These are phyloP conservation scores for Plasmodium coatneyi DNA, from an alignment of 169 alveolate genomes.

Conservation along the genomic window DNA sequence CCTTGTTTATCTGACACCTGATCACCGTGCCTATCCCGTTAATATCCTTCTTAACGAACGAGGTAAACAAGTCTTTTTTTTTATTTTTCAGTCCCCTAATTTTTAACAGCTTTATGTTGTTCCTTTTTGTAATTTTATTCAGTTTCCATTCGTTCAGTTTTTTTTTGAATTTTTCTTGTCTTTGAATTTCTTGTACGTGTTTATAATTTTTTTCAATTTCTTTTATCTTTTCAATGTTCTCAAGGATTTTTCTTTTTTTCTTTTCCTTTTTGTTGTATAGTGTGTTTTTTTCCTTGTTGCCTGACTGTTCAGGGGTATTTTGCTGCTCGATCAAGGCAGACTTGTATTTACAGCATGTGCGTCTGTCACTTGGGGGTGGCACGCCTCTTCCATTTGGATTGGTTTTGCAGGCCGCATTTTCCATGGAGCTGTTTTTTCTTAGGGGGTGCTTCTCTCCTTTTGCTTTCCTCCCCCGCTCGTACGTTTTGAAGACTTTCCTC, in stretches of 20 bases:
- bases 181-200: conserved; percentile 26
- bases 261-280: background rate
- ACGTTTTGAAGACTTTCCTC: background rate
- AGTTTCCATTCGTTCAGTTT: conserved; percentile 15
- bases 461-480: background rate
- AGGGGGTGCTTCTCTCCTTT: background rate
- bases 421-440: background rate
- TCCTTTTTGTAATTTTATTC: conserved; percentile 45
- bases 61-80: background rate
- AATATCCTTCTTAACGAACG: conserved; percentile 15
- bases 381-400: background rate
- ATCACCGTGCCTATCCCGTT: background rate
- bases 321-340: background rate
- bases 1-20: conserved; percentile 40
- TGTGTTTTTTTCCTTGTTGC: background rate
- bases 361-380: background rate
- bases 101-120: conserved; percentile 52
- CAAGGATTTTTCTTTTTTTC: conserved; percentile 27
- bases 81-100: conserved; percentile 24
- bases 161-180: conserved; percentile 40
- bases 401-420: background rate
- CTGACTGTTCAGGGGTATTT: background rate
- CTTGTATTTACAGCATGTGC: background rate
- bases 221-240: conserved; percentile 66
- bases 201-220: conserved; percentile 62